Percentiles rank a stretch among this genome's conserved stretches.
phyloP scores from a whole-genome alignment of 208 protist species.

The Wallacemonas rigidus region DNA sequence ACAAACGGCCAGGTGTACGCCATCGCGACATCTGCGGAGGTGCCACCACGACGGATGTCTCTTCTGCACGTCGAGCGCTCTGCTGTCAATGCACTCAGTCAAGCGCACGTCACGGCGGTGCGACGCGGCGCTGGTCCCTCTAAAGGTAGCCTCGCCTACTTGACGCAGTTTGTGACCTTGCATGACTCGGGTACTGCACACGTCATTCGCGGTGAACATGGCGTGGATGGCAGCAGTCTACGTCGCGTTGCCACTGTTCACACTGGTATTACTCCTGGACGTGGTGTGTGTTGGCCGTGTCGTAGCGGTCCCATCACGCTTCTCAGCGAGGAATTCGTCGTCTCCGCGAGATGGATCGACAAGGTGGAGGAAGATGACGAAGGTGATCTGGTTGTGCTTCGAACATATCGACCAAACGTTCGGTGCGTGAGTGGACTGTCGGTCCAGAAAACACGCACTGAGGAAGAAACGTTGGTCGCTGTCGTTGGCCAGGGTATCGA shows the following conservation, averaged over 20 bases:
- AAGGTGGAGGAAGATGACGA: background rate
- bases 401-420: slow-evolving; percentile 39
- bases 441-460: background rate
- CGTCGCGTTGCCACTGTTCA: slow-evolving; percentile 11
- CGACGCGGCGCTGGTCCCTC: no score
- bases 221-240: slow-evolving; percentile 13
- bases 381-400: background rate
- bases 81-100: slow-evolving; percentile 58
- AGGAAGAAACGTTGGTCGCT: slow-evolving; percentile 15
- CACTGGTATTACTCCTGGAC: slow-evolving; percentile 56
- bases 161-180: slow-evolving; percentile 21
- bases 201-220: slow-evolving; percentile 12
- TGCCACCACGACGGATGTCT: no score
- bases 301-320: background rate
- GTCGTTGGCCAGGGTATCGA: slow-evolving; percentile 49
- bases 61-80: slow-evolving; percentile 29
- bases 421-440: slow-evolving; percentile 65
- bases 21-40: background rate
- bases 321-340: slow-evolving; percentile 14
- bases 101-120: slow-evolving; percentile 7
- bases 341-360: background rate
- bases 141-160: background rate
- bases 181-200: slow-evolving; percentile 54
- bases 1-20: slow-evolving; percentile 60
- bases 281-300: slow-evolving; percentile 44